phyloP scores from a whole-genome alignment of 1,284 basidiomycete genomes.

The Moniliella sp. region DNA sequence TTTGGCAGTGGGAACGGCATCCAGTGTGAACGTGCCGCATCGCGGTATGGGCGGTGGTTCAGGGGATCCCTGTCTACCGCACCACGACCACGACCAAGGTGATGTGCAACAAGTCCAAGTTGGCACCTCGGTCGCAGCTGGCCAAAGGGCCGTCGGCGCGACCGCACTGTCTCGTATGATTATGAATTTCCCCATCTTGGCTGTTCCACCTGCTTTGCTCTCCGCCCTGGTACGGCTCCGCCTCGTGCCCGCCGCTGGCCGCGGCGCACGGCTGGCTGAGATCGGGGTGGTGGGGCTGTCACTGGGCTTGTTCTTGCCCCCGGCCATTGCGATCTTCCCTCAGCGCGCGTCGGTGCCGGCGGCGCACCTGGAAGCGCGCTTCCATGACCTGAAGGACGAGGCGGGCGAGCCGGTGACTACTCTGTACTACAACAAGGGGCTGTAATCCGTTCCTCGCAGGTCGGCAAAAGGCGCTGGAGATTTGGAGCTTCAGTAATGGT shows the following conservation, averaged over 20 bases:
- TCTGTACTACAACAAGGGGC: conserved; percentile 41
- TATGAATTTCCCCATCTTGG: conserved; percentile 40
- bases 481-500: too few relatives aligned
- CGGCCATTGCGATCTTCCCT: conserved; percentile 42
- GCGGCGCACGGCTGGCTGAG: conserved; percentile 9
- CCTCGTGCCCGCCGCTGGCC: conserved; percentile 9
- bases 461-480: too few relatives aligned
- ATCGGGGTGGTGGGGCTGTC: conserved; percentile 36
- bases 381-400: conserved; percentile 28
- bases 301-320: conserved; percentile 39
- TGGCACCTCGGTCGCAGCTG: conserved; percentile 37
- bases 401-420: conserved; percentile 20
- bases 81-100: conserved; percentile 17
- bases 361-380: conserved; percentile 34
- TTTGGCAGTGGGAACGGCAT: conserved; percentile 36
- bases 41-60: conserved; percentile 42
- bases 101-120: too few relatives aligned
- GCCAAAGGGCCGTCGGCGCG: conserved; percentile 39
- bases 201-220: conserved; percentile 39
- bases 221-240: conserved; percentile 30
- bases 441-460: conserved; percentile 31
- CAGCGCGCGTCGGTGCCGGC: conserved; percentile 36
- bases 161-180: conserved; percentile 39
- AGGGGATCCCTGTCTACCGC: conserved; percentile 39
- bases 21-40: conserved; percentile 34